These are phyloP conservation scores for Bathelium albidoporum DNA, from an alignment of 495 filamentous ascomycete species.

Conservation along the genomic window DNA sequence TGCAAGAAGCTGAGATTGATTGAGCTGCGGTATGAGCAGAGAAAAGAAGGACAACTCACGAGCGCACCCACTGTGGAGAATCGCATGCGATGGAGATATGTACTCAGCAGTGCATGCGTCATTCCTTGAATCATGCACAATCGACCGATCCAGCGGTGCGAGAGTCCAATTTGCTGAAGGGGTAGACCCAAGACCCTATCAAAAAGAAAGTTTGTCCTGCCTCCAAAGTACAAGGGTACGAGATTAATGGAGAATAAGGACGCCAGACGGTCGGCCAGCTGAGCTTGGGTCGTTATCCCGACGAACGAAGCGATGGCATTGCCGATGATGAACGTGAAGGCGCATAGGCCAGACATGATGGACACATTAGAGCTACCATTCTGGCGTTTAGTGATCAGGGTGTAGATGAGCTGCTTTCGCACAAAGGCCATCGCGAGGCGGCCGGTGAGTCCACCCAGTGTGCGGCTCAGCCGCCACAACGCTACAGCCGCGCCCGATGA, in stretches of 20 bases:
- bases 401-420: slow-evolving; percentile 2
- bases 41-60: not conserved
- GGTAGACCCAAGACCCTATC: not conserved
- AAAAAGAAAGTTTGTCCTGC: not conserved
- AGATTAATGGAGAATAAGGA: not conserved
- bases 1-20: not conserved
- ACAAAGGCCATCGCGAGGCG: not conserved
- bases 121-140: not conserved
- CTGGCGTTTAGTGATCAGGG: not conserved
- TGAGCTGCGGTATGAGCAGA: not conserved
- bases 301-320: not conserved
- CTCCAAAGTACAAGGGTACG: not conserved
- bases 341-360: not conserved
- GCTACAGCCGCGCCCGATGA: not conserved
- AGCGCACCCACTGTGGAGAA: not conserved
- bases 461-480: not conserved
- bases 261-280: not conserved
- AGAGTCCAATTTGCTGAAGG: not conserved
- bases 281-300: not conserved
- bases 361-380: slow-evolving; percentile 4
- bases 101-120: not conserved
- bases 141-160: slow-evolving; percentile 2
- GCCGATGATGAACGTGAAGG: not conserved
- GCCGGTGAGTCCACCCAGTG: not conserved
- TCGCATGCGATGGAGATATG: not conserved